Evolutionary conservation across 1,139 yeast genomes (phyloP).

Genomic region (Yarrowia galli): DNA sequence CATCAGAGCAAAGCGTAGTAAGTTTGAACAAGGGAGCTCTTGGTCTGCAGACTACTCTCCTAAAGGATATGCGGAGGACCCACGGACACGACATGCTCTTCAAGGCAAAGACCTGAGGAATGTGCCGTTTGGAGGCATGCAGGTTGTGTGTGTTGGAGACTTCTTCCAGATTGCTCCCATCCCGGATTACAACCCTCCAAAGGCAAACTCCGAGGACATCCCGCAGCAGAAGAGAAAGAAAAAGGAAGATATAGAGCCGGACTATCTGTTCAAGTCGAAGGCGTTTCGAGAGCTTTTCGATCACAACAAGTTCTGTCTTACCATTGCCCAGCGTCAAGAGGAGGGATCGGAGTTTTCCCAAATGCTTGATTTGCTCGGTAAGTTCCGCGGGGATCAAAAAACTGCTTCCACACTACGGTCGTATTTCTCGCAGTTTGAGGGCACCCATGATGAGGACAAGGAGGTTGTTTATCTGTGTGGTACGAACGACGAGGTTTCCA

Average conservation of each 20-base stretch:
- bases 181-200: background rate
- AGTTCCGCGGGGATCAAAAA: constrained; percentile 55
- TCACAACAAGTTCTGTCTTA: constrained; percentile 63
- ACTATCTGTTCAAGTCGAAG: constrained; percentile 73
- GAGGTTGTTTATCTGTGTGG: constrained; percentile 64
- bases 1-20: constrained; percentile 46
- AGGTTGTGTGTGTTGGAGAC: constrained; percentile 79
- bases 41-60: background rate
- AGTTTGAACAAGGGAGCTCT: constrained; percentile 4
- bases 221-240: background rate
- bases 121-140: constrained; percentile 76
- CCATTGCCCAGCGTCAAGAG: constrained; percentile 85
- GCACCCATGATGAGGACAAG: constrained; percentile 47
- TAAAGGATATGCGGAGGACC: background rate
- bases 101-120: background rate
- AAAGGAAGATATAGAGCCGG: background rate
- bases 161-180: constrained; percentile 79
- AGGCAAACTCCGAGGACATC: too few species aligned
- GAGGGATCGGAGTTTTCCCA: constrained; percentile 76
- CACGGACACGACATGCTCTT: background rate
- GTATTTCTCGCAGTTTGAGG: constrained; percentile 58
- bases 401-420: constrained; percentile 50
- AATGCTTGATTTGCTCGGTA: constrained; percentile 76
- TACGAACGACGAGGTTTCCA: constrained; percentile 82
- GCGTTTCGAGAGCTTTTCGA: constrained; percentile 72